phyloP scores from a whole-genome alignment of 495 filamentous ascomycete genomes.

The Neurospora cerealis region DNA sequence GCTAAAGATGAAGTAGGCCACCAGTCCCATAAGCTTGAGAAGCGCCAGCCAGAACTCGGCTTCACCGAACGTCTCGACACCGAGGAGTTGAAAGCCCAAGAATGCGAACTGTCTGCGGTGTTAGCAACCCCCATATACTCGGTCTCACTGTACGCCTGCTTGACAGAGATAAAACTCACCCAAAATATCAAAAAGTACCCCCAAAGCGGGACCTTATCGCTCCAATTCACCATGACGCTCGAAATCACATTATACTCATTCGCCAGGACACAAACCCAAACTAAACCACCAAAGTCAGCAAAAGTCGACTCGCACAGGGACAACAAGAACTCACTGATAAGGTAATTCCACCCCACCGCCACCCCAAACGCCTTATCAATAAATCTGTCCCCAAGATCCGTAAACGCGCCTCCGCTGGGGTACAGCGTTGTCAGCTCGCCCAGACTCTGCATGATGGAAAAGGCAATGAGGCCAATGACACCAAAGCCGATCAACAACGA shows the following conservation, averaged over 20 bases:
- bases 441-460: slow-evolving; percentile 52
- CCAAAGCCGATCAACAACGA: slow-evolving; percentile 56
- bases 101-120: slow-evolving; percentile 25
- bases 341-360: slow-evolving; percentile 77
- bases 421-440: slow-evolving; percentile 64
- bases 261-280: slow-evolving; percentile 50
- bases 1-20: slow-evolving; percentile 59
- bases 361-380: slow-evolving; percentile 72
- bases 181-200: slow-evolving; percentile 60
- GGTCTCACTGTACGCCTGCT: not conserved
- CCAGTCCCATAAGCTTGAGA: slow-evolving; percentile 57
- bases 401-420: slow-evolving; percentile 51
- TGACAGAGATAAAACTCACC: slow-evolving; percentile 28
- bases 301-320: no score
- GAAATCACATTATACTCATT: slow-evolving; percentile 51
- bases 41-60: slow-evolving; percentile 55
- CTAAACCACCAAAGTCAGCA: not conserved
- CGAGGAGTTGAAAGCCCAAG: slow-evolving; percentile 35
- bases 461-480: slow-evolving; percentile 56
- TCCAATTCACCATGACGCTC: slow-evolving; percentile 53
- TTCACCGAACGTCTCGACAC: slow-evolving; percentile 47
- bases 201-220: slow-evolving; percentile 35
- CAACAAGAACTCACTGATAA: slow-evolving; percentile 28
- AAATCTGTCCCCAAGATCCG: slow-evolving; percentile 57
- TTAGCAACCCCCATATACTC: slow-evolving; percentile 8